Conservation (phyloP, 106 monocot species). For the Dendrobium nobile region DNA sequence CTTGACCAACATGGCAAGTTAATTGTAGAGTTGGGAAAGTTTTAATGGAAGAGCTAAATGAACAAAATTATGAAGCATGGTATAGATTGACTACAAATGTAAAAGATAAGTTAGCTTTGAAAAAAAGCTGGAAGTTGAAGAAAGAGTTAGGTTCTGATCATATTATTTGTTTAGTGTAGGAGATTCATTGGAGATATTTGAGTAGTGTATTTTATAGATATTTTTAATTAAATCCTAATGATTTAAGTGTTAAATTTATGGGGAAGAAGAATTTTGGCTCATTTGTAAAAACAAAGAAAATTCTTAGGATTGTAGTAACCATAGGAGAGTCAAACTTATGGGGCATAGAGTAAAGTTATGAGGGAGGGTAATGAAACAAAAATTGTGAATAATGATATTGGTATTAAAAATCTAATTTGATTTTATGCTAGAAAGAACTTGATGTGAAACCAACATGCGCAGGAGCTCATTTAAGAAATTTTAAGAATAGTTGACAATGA, state of each 20-base stretch:
- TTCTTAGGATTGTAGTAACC: background rate
- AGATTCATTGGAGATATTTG: background rate
- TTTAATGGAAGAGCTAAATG: background rate
- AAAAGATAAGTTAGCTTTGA: constrained; percentile 2
- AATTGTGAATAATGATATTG: background rate
- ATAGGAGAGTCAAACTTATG: too few species aligned
- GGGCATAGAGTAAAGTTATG: background rate
- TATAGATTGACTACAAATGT: background rate
- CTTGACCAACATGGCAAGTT: background rate
- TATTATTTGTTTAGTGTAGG: background rate
- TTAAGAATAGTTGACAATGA: too few species aligned
- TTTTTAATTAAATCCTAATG: background rate
- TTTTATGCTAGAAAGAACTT: background rate
- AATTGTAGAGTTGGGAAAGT: background rate
- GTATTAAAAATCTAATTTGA: background rate
- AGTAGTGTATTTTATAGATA: background rate
- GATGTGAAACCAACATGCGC: too few species aligned
- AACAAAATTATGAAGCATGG: background rate
- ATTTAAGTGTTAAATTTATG: background rate
- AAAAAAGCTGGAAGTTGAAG: background rate
- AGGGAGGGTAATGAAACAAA: background rate
- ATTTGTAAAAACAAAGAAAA: background rate
- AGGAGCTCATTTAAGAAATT: too few species aligned
- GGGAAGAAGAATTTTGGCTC: background rate
- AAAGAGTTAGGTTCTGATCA: background rate